Evolutionary conservation across 2,329 filamentous ascomycete genomes (phyloP), one percentile per base, ranked within the genome.

Genomic region (Thielaviopsis populi): DNA sequence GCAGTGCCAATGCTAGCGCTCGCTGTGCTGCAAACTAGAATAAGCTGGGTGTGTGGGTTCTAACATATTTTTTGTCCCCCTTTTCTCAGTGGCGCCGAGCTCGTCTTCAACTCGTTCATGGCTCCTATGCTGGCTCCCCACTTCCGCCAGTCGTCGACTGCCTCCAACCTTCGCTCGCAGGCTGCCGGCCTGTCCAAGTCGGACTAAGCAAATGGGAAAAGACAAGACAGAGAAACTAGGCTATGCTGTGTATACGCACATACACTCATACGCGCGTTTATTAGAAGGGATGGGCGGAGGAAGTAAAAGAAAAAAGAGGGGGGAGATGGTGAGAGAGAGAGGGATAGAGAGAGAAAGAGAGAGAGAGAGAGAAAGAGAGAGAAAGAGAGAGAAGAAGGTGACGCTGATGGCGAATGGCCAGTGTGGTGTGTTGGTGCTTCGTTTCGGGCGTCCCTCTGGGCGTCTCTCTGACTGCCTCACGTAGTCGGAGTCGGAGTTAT

Each of bases 61-160:
- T 50, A 63, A 50, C 63, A 69, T 65, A 68, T 33, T 68, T 58
- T 46, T 17, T 17, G 3, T 37, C 33, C 5, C 7, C 33, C 30
- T 7, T 7, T 19, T 30, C 68, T 60, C 68, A 97, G 94, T 74
- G 94, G 94, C 74, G 92, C 94, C 72, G 91, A 97, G 77, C 78
- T 97, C 73, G 82, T 99, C 79, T 99, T 97, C 89, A 88, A 89
- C 76, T 96, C 91, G 68, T 89, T 97, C 83, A 78, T 99, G 74
- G 85, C 89, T 74, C 94, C 94, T 70, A 84, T 95, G 71, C 87
- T 97, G 74, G 83, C 89, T 75, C 90, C 91, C 77, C 95, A 96
- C 85, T 99, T 97, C 82, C 70, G 75, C 70, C 72, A 75, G 70
- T 82, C 82, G 72, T 88, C 88, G 67, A 89, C 91, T 71, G 88